Conservation (phyloP, 2,329 filamentous ascomycete species). For the Pseudocercospora fuligena region DNA sequence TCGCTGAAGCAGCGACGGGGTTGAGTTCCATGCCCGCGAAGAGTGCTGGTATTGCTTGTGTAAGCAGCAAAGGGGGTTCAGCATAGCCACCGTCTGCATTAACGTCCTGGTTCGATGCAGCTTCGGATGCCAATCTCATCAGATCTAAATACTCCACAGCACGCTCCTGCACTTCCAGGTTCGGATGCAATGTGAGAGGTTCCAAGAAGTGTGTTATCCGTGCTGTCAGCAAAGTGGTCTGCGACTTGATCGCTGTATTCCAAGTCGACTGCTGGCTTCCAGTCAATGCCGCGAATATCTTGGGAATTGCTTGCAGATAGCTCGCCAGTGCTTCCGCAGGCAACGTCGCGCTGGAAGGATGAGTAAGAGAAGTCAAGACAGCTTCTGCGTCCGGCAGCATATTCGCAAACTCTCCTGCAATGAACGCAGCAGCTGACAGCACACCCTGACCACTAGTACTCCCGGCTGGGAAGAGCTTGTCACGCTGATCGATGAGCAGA, state of each 20-base stretch:
- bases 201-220: slow-evolving; percentile 83
- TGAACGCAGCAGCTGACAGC: slow-evolving; percentile 78
- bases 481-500: slow-evolving; percentile 67
- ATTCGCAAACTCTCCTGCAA: slow-evolving; percentile 85
- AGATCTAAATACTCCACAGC: slow-evolving; percentile 92
- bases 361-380: slow-evolving; percentile 74
- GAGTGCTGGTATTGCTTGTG: slow-evolving; percentile 85
- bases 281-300: slow-evolving; percentile 77
- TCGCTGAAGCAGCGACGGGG: slow-evolving; percentile 81
- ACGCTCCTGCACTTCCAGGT: slow-evolving; percentile 91
- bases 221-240: slow-evolving; percentile 76
- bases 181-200: slow-evolving; percentile 77
- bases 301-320: slow-evolving; percentile 82
- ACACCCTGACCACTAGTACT: slow-evolving; percentile 63
- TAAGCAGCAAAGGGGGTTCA: slow-evolving; percentile 81
- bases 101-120: slow-evolving; percentile 68
- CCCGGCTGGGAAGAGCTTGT: slow-evolving; percentile 59
- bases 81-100: slow-evolving; percentile 65
- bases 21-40: slow-evolving; percentile 89
- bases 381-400: slow-evolving; percentile 72
- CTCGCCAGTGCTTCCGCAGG: slow-evolving; percentile 73
- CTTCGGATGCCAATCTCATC: slow-evolving; percentile 83
- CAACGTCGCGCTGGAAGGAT: slow-evolving; percentile 63
- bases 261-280: slow-evolving; percentile 69
- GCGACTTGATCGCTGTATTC: slow-evolving; percentile 74